Percentiles rank a stretch among this genome's conserved stretches.
phyloP scores from a whole-genome alignment of 169 alveolate genomes.

The Plasmodium reichenowi region DNA sequence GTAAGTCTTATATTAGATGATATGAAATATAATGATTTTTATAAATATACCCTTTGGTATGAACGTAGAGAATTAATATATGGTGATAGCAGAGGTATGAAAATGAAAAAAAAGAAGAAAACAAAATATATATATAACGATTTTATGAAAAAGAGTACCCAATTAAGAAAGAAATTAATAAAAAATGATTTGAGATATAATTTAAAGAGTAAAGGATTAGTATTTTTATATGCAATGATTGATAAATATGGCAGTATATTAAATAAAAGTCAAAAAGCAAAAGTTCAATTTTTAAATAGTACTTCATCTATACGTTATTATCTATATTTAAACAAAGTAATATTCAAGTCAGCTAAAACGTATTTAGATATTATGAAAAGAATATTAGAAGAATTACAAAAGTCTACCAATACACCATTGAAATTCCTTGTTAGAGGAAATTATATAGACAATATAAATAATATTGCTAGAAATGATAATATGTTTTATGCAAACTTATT shows the following conservation, averaged over 20 bases:
- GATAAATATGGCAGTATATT: constrained; percentile 30
- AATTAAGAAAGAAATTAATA: constrained; percentile 26
- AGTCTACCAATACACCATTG: constrained; percentile 10
- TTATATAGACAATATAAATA: constrained; percentile 16
- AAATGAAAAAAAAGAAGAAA: neutral
- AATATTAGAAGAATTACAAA: constrained; percentile 24
- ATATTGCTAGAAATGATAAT: constrained; percentile 45
- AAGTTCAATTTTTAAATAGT: constrained; percentile 22
- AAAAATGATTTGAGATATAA: constrained; percentile 23
- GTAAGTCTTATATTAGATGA: constrained; percentile 54
- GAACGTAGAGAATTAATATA: constrained; percentile 45
- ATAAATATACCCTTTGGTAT: constrained; percentile 58
- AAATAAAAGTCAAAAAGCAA: constrained; percentile 23
- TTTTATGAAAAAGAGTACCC: constrained; percentile 10
- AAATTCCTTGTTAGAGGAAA: constrained; percentile 67
- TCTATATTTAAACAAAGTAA: constrained; percentile 34
- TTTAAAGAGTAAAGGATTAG: constrained; percentile 36
- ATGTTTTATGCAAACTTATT: constrained; percentile 57
- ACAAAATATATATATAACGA: constrained; percentile 37
- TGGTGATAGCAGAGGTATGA: neutral
- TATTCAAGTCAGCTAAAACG: constrained; percentile 5
- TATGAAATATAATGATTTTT: constrained; percentile 30
- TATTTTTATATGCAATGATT: constrained; percentile 28
- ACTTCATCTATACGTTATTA: constrained; percentile 31
- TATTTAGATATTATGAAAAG: constrained; percentile 40